Evolutionary conservation across 179 eudicot species (phyloP), one percentile per base, ranked within the genome.

Genomic region (Vitellaria paradoxa): DNA sequence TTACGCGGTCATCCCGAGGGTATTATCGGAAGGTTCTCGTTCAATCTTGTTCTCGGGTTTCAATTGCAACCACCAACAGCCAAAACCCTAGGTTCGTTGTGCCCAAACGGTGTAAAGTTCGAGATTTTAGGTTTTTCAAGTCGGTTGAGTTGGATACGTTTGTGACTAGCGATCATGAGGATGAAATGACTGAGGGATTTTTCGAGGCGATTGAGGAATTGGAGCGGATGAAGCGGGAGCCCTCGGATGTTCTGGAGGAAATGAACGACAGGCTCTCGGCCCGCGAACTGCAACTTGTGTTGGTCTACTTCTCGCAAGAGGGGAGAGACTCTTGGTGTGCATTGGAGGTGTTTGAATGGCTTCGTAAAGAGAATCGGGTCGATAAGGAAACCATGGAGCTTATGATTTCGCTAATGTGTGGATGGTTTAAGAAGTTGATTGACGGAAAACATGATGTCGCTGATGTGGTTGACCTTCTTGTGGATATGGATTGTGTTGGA

Each of bases 321-420:
- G 99, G 99, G 55, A 90, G 97, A 83, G 99, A 95, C 75, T 93
- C 97, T 2, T 95, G 99, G 99, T 95, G 99, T 76, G 95, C 97
- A 0, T 77, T 95, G 76, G 99, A 93, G 89, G 99, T 95, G 72
- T 95, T 91, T 79, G 97, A 95, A 83, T 95, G 99, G 99, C 81
- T 95, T 72, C 84, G 84, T 76, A 95, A 93, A 78, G 97, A 95
- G 84, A 95, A 95, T 76, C 84, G 90, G 11, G 95, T 93, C 6
- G 99, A 95, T 84, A 84, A 93, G 82, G 99, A 93, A 85, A 95
- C 95, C 7, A 88, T 95, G 97, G 99, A 95, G 81, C 87, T 95
- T 23, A 95, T 95, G 99, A 95, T 93, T 49, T 90, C 97, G 37
- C 81, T 95, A 65, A 95, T 95, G 97, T 91, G 97, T 79, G 89